A percentile compares a stretch with the other conserved stretches of the same genome.
phyloP scores from a whole-genome alignment of 2,329 filamentous ascomycete species.

The Ophiostoma pallidulum region DNA sequence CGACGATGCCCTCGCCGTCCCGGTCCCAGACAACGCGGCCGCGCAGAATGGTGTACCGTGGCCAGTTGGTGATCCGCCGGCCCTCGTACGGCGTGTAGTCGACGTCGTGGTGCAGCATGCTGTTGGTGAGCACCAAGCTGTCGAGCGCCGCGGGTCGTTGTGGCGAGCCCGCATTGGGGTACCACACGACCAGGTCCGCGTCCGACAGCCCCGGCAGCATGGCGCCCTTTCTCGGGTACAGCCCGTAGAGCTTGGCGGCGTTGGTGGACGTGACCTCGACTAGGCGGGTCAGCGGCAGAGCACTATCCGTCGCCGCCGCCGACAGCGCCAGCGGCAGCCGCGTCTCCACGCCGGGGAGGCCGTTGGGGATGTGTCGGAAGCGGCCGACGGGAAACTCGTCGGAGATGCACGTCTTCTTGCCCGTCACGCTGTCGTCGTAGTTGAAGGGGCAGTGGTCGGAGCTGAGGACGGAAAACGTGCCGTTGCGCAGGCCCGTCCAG shows the following conservation, averaged over 20 bases:
- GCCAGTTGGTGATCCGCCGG: constrained; percentile 47
- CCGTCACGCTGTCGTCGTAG: constrained; percentile 34
- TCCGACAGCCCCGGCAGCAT: constrained; percentile 41
- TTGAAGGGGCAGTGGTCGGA: constrained; percentile 40
- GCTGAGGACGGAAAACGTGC: constrained; percentile 44
- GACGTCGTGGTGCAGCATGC: constrained; percentile 49
- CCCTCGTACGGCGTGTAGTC: constrained; percentile 57
- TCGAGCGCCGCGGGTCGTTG: constrained; percentile 19
- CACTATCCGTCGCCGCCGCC: background rate
- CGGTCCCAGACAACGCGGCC: constrained; percentile 50
- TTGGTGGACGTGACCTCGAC: constrained; percentile 47
- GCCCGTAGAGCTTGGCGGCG: constrained; percentile 47
- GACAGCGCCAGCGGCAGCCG: constrained; percentile 37
- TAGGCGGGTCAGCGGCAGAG: constrained; percentile 33
- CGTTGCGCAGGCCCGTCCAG: constrained; percentile 41
- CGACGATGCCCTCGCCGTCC: constrained; percentile 40
- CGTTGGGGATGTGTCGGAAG: constrained; percentile 51
- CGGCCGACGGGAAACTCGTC: constrained; percentile 23
- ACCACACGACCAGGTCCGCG: constrained; percentile 50
- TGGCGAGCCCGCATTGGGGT: constrained; percentile 27
- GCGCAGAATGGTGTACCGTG: constrained; percentile 49
- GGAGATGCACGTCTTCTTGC: constrained; percentile 21
- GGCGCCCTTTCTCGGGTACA: constrained; percentile 41
- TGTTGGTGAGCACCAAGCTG: constrained; percentile 35
- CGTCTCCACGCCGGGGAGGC: constrained; percentile 49